These are phyloP conservation scores for Trichophyton simii DNA, from an alignment of 2,329 filamentous ascomycete species.

Conservation along the genomic window DNA sequence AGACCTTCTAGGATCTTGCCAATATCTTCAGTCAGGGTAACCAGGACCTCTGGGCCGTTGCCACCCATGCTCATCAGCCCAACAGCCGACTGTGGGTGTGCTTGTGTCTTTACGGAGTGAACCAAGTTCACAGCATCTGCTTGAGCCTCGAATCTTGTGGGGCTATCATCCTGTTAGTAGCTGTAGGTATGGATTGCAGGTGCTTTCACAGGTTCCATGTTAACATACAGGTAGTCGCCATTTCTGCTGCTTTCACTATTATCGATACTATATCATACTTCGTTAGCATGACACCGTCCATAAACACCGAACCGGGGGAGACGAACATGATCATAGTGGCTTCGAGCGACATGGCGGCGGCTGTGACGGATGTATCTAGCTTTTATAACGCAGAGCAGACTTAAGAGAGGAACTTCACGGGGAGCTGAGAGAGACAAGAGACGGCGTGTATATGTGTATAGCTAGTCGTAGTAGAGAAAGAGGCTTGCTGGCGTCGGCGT, in stretches of 20 bases:
- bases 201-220: conserved; percentile 9
- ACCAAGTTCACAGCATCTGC: conserved; percentile 88
- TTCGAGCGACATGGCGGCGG: conserved; percentile 83
- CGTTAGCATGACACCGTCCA: conserved; percentile 3
- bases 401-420: too few species aligned
- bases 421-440: background rate
- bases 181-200: background rate
- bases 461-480: background rate
- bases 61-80: conserved; percentile 98
- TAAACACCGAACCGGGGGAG: conserved; percentile 15
- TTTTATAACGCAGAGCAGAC: background rate
- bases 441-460: background rate
- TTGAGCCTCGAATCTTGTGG: conserved; percentile 92
- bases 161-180: conserved; percentile 38
- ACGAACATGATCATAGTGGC: conserved; percentile 86
- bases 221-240: conserved; percentile 61
- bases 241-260: conserved; percentile 98
- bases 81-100: conserved; percentile 92
- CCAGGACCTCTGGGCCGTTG: conserved; percentile 91
- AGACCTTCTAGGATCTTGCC: conserved; percentile 89
- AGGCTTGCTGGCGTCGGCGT: background rate
- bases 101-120: conserved; percentile 88
- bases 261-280: conserved; percentile 53
- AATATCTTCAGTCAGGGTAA: conserved; percentile 89
- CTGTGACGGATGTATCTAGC: background rate